Evolutionary conservation across 1,284 basidiomycete genomes (phyloP), one percentile per base, ranked within the genome.

Genomic region (Neolentinus lepideus): DNA sequence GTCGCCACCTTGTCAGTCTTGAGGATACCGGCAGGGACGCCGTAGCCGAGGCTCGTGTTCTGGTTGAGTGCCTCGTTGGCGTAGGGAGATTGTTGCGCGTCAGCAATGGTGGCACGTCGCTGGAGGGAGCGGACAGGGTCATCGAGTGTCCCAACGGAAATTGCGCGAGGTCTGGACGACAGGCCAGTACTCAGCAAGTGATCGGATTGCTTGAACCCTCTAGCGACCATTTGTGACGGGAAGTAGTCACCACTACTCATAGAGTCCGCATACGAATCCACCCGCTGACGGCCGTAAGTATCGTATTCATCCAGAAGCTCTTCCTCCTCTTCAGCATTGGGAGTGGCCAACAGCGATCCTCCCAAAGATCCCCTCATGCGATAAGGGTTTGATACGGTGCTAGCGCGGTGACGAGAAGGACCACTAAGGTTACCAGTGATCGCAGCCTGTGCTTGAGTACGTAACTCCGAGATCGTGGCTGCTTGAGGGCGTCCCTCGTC

Each of bases 131-230:
- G 84, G 63, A 78, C 73, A 53, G 79, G 80, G 63, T 94, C 91
- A 65, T 95, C 93, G n/a, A 95, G 79, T 55, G 84, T 89, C 31
- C 92, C 92, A 36, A 97, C 91, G 16, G 94, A 96, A 52, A 93
- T 94, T 21, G 94, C 92, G 55, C 94, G 85, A 14, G 92, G 92
- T 51, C 92, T 79, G 54, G 81, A 77, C 24, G 67, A 67, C 29
- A 75, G 61, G 21, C 67, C 69, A 53, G 61, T 69, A 33, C 70
- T 69, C 54, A 77, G 71, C 45, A 91, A 77, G 67, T 85, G 85
- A 57, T 90, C 85, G 25, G 78, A 72, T 58, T 82, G 75, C 67
- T 88, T 89, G 75, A 87, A 90, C 31, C 83, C 83, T 70, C 86
- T 86, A 29, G 83, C 77, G 57, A 90, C 77, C 66, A 82, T 85